phyloP scores from a whole-genome alignment of 805 yeast species.

The Kluyveromyces siamensis region DNA sequence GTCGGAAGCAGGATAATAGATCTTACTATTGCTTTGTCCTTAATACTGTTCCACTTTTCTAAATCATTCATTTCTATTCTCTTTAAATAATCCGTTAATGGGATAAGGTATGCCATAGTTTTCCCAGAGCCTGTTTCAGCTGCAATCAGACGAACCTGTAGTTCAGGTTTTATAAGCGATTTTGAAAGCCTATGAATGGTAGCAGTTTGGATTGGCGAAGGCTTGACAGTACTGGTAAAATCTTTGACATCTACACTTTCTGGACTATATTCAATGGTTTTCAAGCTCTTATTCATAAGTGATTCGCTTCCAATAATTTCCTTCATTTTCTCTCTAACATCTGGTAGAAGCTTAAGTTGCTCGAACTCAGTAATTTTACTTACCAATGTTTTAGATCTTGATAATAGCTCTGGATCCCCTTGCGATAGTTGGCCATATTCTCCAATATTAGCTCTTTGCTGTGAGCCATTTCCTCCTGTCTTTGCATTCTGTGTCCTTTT shows the following conservation, averaged over 20 bases:
- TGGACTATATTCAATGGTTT: conserved; percentile 2
- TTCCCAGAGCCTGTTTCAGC: conserved; percentile 98
- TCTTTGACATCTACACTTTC: conserved; percentile 4
- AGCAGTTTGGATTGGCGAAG: conserved; percentile 80
- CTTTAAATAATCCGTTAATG: conserved; percentile 59
- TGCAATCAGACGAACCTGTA: conserved; percentile 69
- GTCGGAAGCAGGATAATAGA: conserved; percentile 83
- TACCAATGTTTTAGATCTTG: conserved; percentile 33
- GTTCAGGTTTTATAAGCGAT: conserved; percentile 28
- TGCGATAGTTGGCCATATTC: conserved; percentile 39
- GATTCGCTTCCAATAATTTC: conserved; percentile 43
- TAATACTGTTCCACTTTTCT: conserved; percentile 29
- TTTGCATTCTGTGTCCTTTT: neutral
- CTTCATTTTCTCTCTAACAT: conserved; percentile 51
- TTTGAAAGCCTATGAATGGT: conserved; percentile 40
- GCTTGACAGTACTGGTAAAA: conserved; percentile 23
- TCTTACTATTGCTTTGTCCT: conserved; percentile 41
- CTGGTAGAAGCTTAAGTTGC: conserved; percentile 58
- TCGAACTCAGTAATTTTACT: conserved; percentile 53
- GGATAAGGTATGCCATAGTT: conserved; percentile 83
- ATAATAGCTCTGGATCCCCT: conserved; percentile 29
- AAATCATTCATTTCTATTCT: conserved; percentile 39
- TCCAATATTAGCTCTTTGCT: conserved; percentile 33
- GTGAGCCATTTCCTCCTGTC: neutral
- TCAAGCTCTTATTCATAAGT: conserved; percentile 20